Base-by-base conservation (phyloP, 2,329 filamentous ascomycete genomes). In the Beauveria sp. region DNA sequence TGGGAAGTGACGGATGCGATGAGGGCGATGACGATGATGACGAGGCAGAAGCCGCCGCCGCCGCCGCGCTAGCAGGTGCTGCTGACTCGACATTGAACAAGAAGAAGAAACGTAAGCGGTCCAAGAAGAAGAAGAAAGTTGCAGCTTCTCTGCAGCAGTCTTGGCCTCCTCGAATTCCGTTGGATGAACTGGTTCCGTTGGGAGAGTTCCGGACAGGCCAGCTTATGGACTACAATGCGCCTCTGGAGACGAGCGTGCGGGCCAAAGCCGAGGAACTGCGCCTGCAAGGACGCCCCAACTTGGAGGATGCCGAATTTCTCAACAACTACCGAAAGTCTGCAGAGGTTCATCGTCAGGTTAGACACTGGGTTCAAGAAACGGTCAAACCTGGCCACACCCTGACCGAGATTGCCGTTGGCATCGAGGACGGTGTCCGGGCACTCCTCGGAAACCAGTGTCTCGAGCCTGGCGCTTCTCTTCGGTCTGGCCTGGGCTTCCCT, bases 401-500 rank as follows among this genome's bases (percentile, higher is more conserved):
- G 68, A 89, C 84, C 2, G 87, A 91, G 68, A 91, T 94, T 64
- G 89, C 90, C 1, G 85, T 90, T 66, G 89, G 88, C 5, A 93
- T 94, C 66, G 91, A 94, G 68, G 86, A 92, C 68, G 83, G 88
- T 47, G 89, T 92, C 26, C 84, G 90, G 64, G 84, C 87, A 8
- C 75, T 94, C 64, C 84, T 88, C 14, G 90, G 87, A 0, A 89
- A 94, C 69, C 81, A 82, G 66, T 90, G 89, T 1, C 74, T 92
- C 24, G 83, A 89, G 64, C 86, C 90, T 62, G 91, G 91, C 1
- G 89, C 92, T 65, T 84, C 84, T 61, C 78, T 92, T 64, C 84
- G 85, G 69, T 87, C 86, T 26, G 90, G 90, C 40, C 87, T 93
- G 81, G 90, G 88, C 0, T 94, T 94, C 72, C 91, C 91, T 1